Base-by-base conservation (phyloP, 2,329 filamentous ascomycete genomes). In the Teratosphaeria pseudoeucalypti region DNA sequence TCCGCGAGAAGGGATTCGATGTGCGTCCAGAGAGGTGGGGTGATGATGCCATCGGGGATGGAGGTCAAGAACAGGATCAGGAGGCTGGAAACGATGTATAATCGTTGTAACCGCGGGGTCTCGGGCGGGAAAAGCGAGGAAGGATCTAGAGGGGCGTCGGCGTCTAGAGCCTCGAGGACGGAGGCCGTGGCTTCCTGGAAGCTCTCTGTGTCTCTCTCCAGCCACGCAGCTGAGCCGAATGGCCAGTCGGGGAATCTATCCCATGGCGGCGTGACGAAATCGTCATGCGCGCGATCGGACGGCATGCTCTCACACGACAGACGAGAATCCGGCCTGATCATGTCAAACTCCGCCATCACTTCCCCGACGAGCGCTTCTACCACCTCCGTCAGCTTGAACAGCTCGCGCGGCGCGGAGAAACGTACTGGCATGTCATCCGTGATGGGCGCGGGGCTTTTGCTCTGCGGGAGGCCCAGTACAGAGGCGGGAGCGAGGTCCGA, bases 301-400 rank as follows among this genome's bases (percentile, higher is more conserved):
- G 26, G 43, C 43, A 49, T 49, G 19, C 43, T 49, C n/a, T 49
- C 16, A 10, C 19, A 23, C 6, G 43, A 49, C 16, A 23, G 37
- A 14, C 37, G 37, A 16, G 37, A 55, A n/a, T 60, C 54, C 27
- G 65, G 59, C 52, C 68, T 56, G 32, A 77, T 80, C 83, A 85
- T 86, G 54, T 78, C 79, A 82, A 82, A 85, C 64, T 86, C 84
- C 9, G 83, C 83, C 29, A 85, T 73, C 11, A 82, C 79, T 37
- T 83, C 78, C 64, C 83, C 81, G 32, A 77, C 77, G 65, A 85
- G 71, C 66, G 81, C 79, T 68, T 85, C 82, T 72, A 96, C 81
- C 11, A 86, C 84, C 72, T 96, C 90, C 5, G 91, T 96, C 68
- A 99, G 82, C 70, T 87, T 86, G 75, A 96, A 95, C 9, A 97